These are phyloP conservation scores for Penicillium lagena DNA, from an alignment of 495 filamentous ascomycete genomes.

Conservation along the genomic window DNA sequence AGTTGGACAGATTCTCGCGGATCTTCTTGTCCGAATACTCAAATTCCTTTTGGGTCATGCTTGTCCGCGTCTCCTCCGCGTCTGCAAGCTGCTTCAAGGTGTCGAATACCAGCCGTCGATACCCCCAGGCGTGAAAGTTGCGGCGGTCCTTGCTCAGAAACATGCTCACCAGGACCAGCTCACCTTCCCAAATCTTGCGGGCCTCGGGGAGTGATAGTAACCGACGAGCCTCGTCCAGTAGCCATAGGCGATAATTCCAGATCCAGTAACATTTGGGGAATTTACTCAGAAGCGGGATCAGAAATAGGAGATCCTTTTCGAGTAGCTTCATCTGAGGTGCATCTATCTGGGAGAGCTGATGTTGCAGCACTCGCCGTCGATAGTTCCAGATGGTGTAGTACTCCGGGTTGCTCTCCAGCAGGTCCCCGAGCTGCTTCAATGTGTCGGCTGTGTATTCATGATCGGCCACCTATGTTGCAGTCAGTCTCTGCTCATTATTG, in stretches of 20 bases:
- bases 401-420: conserved; percentile 86
- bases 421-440: conserved; percentile 68
- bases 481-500: not conserved
- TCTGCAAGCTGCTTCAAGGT: conserved; percentile 55
- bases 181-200: conserved; percentile 69
- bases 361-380: conserved; percentile 61
- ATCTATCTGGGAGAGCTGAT: conserved; percentile 32
- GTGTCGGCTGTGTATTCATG: conserved; percentile 58
- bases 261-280: conserved; percentile 99
- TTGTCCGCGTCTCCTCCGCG: conserved; percentile 27
- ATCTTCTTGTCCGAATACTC: conserved; percentile 89
- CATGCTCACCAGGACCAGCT: conserved; percentile 72
- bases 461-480: conserved; percentile 38
- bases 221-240: conserved; percentile 62
- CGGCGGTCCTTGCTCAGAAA: conserved; percentile 82
- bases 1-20: conserved; percentile 75
- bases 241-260: conserved; percentile 94
- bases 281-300: conserved; percentile 73
- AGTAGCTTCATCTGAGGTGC: conserved; percentile 39
- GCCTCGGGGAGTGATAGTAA: conserved; percentile 50
- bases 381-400: conserved; percentile 99
- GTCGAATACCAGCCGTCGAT: conserved; percentile 68
- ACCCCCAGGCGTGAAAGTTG: conserved; percentile 98
- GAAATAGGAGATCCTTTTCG: conserved; percentile 68
- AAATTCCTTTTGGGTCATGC: conserved; percentile 74